A percentile compares a stretch with the other conserved stretches of the same genome.
Evolutionary conservation across 768 basidiomycete species (phyloP).

Genomic region (Krasilnikovozyma curviuscula): DNA sequence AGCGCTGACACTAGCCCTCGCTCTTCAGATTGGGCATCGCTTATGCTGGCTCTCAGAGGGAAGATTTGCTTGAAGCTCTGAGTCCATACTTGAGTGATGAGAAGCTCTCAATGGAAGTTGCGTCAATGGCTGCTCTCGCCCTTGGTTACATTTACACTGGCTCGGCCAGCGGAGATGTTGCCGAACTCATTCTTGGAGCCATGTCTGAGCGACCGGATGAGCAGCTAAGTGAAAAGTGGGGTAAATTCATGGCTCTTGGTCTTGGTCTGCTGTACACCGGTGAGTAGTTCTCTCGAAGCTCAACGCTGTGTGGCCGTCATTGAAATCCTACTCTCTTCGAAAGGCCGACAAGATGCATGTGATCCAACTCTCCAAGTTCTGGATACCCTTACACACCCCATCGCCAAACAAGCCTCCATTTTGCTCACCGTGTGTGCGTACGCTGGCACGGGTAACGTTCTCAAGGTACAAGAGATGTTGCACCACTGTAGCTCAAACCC

Average conservation of each 20-base stretch:
- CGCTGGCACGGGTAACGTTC: conserved; percentile 84
- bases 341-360: conserved; percentile 76
- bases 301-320: too few species aligned
- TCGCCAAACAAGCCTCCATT: conserved; percentile 75
- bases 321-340: too few species aligned
- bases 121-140: conserved; percentile 62
- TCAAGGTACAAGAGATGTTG: conserved; percentile 78
- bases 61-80: conserved; percentile 60
- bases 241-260: conserved; percentile 71
- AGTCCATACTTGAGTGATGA: conserved; percentile 70
- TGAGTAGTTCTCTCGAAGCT: conserved; percentile 29
- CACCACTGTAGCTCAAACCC: conserved; percentile 91
- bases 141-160: conserved; percentile 92
- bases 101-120: conserved; percentile 65
- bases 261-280: conserved; percentile 80
- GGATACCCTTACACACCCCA: conserved; percentile 79
- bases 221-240: conserved; percentile 80
- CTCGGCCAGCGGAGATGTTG: conserved; percentile 81
- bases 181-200: conserved; percentile 70
- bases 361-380: conserved; percentile 86
- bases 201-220: conserved; percentile 40
- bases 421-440: conserved; percentile 85
- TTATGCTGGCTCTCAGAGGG: conserved; percentile 79
- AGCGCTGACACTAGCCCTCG: neutral
- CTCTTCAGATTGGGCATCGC: conserved; percentile 57